Evolutionary conservation across 2,329 filamentous ascomycete genomes (phyloP), one percentile per base, ranked within the genome.

Genomic region (Calonectria leucothoes): DNA sequence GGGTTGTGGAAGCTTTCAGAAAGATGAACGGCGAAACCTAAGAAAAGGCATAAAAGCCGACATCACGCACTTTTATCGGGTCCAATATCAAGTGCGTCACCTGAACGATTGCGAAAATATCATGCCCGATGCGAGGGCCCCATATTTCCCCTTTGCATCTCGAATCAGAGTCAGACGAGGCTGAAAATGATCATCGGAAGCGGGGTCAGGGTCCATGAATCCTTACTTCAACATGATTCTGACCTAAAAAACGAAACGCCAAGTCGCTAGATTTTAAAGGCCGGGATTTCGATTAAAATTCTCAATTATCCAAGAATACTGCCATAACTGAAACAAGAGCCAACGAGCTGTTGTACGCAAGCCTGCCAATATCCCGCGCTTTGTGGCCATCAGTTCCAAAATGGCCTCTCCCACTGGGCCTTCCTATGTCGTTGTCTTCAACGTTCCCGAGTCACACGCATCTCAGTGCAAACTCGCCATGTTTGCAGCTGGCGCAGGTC

Each of bases 401-500:
- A 57, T 57, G 49, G 12, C 25, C 12, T 31, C 27, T n/a, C 15
- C 35, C 55, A 25, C 35, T 63, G 15, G 3, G 27, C 6, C 57
- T 23, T 4, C 17, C 17, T 85, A 81, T 78, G 82, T 71, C 71
- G 86, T 91, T 48, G 82, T 90, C 69, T 91, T 91, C 79, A 87
- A 87, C 82, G 87, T 86, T 0, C 89, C 90, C 0, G 78, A 83
- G 0, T 29, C 84, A 7, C 82, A 83, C 25, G 83, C 89, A n/a
- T 83, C 83, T n/a, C 84, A 84, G 15, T 89, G 88, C 81, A 92
- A 92, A 81, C 71, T 83, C 0, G 90, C 90, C 72, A 85, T 92
- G 76, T 91, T 92, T 80, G 84, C 84, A n/a, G 88, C 89, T 20
- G 90, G 90, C n/a, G 90, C 89, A 3, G 90, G 90, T 31, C 83